These are phyloP conservation scores for Conidiobolus incongruus DNA, from an alignment of 371 early-diverging fungal genomes.

Conservation along the genomic window DNA sequence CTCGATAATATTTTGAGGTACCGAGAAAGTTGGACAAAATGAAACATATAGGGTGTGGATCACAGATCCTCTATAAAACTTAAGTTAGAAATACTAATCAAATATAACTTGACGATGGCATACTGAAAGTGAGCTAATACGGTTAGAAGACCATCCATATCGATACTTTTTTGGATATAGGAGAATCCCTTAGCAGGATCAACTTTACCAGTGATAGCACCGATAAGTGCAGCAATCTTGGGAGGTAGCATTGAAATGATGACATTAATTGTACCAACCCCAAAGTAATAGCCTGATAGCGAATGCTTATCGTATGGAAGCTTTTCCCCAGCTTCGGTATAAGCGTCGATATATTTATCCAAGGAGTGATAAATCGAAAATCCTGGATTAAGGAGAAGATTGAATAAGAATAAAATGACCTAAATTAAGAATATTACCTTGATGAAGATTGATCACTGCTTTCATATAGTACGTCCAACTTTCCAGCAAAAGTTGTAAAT, in stretches of 20 bases:
- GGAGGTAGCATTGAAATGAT: constrained; percentile 28
- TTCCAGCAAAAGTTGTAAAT: constrained; percentile 26
- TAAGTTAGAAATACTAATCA: no score
- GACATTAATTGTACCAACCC: constrained; percentile 31
- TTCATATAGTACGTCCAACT: constrained; percentile 29
- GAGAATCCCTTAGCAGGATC: constrained; percentile 31
- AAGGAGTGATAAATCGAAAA: no score
- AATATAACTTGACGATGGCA: no score
- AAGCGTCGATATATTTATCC: no score
- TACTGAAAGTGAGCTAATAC: no score
- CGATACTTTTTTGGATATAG: constrained; percentile 22
- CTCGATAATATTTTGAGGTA: not conserved
- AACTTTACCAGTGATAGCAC: constrained; percentile 23
- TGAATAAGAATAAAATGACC: no score
- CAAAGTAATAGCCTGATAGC: constrained; percentile 11
- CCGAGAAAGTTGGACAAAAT: not conserved
- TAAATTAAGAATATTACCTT: constrained; percentile 21
- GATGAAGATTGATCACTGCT: constrained; percentile 26
- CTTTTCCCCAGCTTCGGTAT: constrained; percentile 8
- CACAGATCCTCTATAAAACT: no score
- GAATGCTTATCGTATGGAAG: constrained; percentile 11
- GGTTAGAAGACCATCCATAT: constrained; percentile 29
- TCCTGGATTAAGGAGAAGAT: not conserved
- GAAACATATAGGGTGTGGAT: constrained; percentile 3
- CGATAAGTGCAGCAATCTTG: constrained; percentile 23